phyloP scores from a whole-genome alignment of 1,139 yeast genomes.

The Suhomyces bribrorum region DNA sequence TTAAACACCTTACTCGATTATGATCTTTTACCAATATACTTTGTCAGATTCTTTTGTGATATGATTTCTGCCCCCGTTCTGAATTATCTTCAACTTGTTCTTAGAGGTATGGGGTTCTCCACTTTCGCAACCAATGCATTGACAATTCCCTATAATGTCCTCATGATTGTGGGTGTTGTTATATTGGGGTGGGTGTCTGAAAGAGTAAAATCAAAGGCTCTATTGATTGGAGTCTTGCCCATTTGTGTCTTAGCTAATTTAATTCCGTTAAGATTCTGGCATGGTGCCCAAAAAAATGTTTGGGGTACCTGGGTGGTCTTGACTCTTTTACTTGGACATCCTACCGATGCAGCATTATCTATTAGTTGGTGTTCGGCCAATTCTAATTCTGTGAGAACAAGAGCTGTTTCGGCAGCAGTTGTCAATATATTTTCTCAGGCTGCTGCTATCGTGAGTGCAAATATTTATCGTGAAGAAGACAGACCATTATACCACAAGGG shows the following conservation, averaged over 20 bases:
- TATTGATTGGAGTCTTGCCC: constrained; percentile 13
- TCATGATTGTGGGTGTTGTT: constrained; percentile 16
- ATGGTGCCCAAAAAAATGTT: constrained; percentile 17
- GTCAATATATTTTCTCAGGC: constrained; percentile 19
- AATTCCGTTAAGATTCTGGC: constrained; percentile 20
- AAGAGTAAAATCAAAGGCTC: constrained; percentile 14
- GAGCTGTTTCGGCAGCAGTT: constrained; percentile 20
- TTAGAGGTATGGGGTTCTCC: constrained; percentile 19
- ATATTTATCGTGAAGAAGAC: constrained; percentile 15
- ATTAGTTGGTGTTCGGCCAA: constrained; percentile 19
- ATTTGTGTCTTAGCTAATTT: constrained; percentile 13
- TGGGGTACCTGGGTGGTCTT: constrained; percentile 23
- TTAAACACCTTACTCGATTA: constrained; percentile 22
- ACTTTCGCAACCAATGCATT: constrained; percentile 22
- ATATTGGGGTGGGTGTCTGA: constrained; percentile 13
- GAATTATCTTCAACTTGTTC: constrained; percentile 17
- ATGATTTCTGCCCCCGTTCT: constrained; percentile 16
- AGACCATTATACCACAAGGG: constrained; percentile 18
- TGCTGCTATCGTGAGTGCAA: constrained; percentile 15
- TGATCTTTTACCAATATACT: constrained; percentile 25
- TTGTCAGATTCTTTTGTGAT: constrained; percentile 20
- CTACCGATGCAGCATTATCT: constrained; percentile 14
- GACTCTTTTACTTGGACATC: constrained; percentile 16
- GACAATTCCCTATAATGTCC: constrained; percentile 20
- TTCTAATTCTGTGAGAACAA: constrained; percentile 17